Evolutionary conservation across 2,329 filamentous ascomycete genomes (phyloP), one percentile per base, ranked within the genome.

Genomic region (Graphiopsis chlorocephala): DNA sequence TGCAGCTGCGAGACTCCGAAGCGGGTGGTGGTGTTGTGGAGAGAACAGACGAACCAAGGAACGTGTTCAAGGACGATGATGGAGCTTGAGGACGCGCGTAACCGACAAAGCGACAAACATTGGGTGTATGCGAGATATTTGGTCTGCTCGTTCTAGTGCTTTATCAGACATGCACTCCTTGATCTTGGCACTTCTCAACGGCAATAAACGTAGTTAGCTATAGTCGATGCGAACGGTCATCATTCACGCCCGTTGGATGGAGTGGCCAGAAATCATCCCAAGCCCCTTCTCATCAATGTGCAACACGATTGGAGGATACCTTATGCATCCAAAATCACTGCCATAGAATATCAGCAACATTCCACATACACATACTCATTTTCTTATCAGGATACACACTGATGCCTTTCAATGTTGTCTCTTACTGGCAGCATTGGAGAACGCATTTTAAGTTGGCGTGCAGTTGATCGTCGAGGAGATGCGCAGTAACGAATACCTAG

Each of bases 11-110:
- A 31, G 53, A 20, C 31, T 38, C 29, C 6, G 31, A 56, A 23
- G 53, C 29, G 53, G 53, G n/a, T 56, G 53, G 20, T 52, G 47
- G 47, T 45, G 50, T 31, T 53, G 50, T 53, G 50, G 50, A 53
- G n/a, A 45, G 38, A 8, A 11, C 38, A 20, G n/a, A 45, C 38
- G 50, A 10, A 11, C 38, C 11, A 10, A 45, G n/a, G 50, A 10
- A 29, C 50, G 50, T 53, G 50, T 53, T 53, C 28, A 20, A 45
- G 38, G n/a, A 53, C 28, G 29, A 31, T 31, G 29, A 31, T 31
- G 50, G 11, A 31, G 17, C 26, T 20, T 1, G 50, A n/a, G 28
- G 50, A 53, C 50, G 50, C 50, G 28, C 50, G 26, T 53, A 31
- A 53, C 11, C 7, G 15, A 50, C 47, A 28, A 28, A 20, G 38